Conservation (phyloP, 192 early-diverging fungal species). For the Backusella australiensis region DNA sequence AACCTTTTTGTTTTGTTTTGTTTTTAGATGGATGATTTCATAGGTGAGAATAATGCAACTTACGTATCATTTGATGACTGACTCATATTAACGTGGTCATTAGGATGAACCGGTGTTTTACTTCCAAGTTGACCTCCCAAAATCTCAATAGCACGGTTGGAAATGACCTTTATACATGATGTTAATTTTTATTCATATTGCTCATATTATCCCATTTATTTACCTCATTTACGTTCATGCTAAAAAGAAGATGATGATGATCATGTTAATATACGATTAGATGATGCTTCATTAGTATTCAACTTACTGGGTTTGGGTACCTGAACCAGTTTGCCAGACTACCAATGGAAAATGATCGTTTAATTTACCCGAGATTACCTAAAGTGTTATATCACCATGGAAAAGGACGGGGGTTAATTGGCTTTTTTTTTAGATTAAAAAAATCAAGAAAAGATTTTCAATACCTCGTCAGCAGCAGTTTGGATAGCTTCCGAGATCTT, state of each 20-base stretch:
- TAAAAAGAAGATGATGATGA: conserved; percentile 21
- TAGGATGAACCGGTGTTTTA: conserved; percentile 96
- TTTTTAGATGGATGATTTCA: neutral
- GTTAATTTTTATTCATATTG: neutral
- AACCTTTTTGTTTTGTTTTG: conserved; percentile 45
- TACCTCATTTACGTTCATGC: conserved; percentile 93
- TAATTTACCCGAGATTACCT: conserved; percentile 87
- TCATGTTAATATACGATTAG: neutral
- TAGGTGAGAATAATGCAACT: conserved; percentile 17
- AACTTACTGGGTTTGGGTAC: conserved; percentile 78
- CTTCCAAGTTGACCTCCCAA: conserved; percentile 84
- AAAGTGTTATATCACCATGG: neutral
- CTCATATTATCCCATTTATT: neutral
- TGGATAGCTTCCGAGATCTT: conserved; percentile 87
- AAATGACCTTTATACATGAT: conserved; percentile 64
- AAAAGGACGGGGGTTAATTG: neutral
- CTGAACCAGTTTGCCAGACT: conserved; percentile 91
- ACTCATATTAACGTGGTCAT: conserved; percentile 98
- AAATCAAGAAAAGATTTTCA: neutral
- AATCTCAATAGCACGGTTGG: conserved; percentile 96
- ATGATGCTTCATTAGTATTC: neutral
- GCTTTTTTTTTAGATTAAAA: neutral
- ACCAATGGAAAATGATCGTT: conserved; percentile 96
- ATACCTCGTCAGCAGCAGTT: conserved; percentile 82
- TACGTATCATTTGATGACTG: conserved; percentile 95